Evolutionary conservation across 371 early-diverging fungal genomes (phyloP), one percentile per base, ranked within the genome.

Genomic region (Gilbertella persicaria): DNA sequence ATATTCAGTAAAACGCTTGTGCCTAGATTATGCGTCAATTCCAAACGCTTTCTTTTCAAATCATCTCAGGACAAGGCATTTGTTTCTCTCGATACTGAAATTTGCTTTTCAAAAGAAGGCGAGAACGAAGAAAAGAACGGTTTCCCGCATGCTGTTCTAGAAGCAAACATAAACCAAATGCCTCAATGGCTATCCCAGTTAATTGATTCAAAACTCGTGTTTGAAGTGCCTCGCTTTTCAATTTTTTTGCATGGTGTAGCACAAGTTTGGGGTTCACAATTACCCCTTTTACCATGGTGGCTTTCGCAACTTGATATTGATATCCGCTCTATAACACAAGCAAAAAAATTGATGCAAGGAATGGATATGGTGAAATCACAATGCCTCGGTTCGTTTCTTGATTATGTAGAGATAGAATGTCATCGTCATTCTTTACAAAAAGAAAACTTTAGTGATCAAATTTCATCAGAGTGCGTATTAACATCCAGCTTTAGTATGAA

Each of bases 21-120:
- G n/a, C 99, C 99, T 30, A 83, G 87, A 9, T 66, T 93, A 57
- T 89, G 97, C 41, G 95, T 97, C 0, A 94, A 93, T 61, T 98
- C 98, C 78, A 98, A 96, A 70, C 89, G 99, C 62, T 95, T 95
- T 7, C 98, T 99, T 4, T 99, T 99, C 85, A 98, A 99, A 73
- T 71, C 98, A 9, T 99, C 99, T 5, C 95, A 96, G 23, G 96
- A 97, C 74, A 90, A 96, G 14, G 84, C 90, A 25, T 87, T 98
- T 58, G 89, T 99, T 26, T 94, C 95, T 12, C 85, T 99, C 4
- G 99, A 99, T 69, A 98, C 97, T 1, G 96, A 99, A 54, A 74
- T 99, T 45, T 83, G 91, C 21, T 91, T 97, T 85, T 90, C 96
- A 55, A 90, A 93, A 53, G 97, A 95, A 65, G 94, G 94, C 75